A percentile compares a stretch with the other conserved stretches of the same genome.
phyloP scores from a whole-genome alignment of 495 filamentous ascomycete genomes.

The Amniculicola lignicola region DNA sequence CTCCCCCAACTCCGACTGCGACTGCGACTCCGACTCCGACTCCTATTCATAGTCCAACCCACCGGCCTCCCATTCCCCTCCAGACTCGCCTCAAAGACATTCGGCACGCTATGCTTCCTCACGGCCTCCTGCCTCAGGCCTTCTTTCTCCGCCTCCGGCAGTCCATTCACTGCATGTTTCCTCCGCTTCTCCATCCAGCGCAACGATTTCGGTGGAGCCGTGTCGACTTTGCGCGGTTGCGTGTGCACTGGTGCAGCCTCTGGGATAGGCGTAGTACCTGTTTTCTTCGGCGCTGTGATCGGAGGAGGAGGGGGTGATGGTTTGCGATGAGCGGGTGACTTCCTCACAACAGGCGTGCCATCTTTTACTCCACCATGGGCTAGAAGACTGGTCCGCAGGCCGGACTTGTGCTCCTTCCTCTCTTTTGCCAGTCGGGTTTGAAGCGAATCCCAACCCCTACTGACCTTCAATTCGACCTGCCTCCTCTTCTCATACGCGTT shows the following conservation, averaged over 20 bases:
- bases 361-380: not conserved
- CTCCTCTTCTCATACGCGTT: not conserved
- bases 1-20: too few relatives aligned
- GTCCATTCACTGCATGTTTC: not conserved
- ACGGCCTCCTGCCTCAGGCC: not conserved
- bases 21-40: too few relatives aligned
- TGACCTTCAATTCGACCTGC: not conserved
- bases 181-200: conserved; percentile 5
- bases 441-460: not conserved
- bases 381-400: not conserved
- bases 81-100: conserved; percentile 6
- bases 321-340: too few relatives aligned
- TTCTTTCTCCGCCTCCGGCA: not conserved
- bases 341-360: not conserved
- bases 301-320: too few relatives aligned
- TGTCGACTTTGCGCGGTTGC: not conserved
- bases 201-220: not conserved
- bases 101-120: not conserved
- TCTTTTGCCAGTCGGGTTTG: not conserved
- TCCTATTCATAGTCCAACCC: too few relatives aligned
- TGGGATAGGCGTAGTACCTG: not conserved
- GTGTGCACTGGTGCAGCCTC: not conserved
- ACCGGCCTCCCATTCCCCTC: not conserved
- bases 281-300: not conserved
- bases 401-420: not conserved